phyloP scores from a whole-genome alignment of 495 filamentous ascomycete genomes.

The Penicillium desertorum region DNA sequence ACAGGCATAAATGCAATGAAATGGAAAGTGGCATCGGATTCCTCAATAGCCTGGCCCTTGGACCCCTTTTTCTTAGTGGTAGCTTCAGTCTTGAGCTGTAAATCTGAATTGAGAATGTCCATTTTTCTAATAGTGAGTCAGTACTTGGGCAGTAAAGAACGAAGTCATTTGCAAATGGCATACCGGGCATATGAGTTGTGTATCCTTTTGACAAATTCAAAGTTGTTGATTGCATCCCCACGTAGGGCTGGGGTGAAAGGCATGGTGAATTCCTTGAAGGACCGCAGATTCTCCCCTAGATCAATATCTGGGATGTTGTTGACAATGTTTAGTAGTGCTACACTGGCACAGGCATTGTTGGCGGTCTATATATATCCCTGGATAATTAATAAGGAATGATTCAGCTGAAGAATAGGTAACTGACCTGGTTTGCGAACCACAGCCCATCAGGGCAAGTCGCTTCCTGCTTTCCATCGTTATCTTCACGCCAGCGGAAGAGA shows the following conservation, averaged over 20 bases:
- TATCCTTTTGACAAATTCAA: conserved; percentile 71
- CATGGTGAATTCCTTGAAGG: conserved; percentile 70
- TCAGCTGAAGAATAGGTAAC: conserved; percentile 3
- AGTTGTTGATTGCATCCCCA: conserved; percentile 70
- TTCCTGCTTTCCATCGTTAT: conserved; percentile 57
- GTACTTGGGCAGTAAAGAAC: background rate
- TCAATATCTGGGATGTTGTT: conserved; percentile 71
- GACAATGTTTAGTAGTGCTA: conserved; percentile 86
- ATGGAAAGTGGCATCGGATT: conserved; percentile 65
- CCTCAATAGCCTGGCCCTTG: conserved; percentile 36
- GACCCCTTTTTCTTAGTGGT: conserved; percentile 44
- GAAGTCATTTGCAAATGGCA: conserved; percentile 8
- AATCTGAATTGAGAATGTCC: conserved; percentile 76
- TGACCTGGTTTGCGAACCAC: conserved; percentile 94
- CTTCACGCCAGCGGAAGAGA: conserved; percentile 68
- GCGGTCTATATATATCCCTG: conserved; percentile 64
- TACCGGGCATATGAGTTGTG: conserved; percentile 89
- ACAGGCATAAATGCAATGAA: conserved; percentile 89
- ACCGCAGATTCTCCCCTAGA: conserved; percentile 63
- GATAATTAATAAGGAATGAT: conserved; percentile 13
- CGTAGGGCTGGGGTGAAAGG: conserved; percentile 68
- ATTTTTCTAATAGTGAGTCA: conserved; percentile 52
- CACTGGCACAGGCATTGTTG: conserved; percentile 80
- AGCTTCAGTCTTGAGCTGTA: conserved; percentile 63
- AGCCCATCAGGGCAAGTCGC: conserved; percentile 63